Evolutionary conservation across 352 stramenopile species (phyloP), one percentile per base, ranked within the genome.

Genomic region (Thalassiosira delicatula): DNA sequence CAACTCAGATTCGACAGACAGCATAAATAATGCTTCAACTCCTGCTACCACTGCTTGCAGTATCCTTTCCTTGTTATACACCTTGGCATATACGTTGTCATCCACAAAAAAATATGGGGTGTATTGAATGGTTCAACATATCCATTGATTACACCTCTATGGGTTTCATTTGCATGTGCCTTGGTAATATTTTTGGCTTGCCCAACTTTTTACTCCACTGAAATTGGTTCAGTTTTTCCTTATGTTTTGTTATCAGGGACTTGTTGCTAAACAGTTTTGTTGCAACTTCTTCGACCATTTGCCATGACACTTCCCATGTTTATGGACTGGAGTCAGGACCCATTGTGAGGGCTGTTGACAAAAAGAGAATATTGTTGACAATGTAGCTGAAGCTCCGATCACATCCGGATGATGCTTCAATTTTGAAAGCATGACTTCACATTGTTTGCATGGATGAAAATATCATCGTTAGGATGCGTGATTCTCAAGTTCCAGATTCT

Each of bases 11-110:
- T 83, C 19, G 2, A 73, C 80, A 4, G 80, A 44, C 0, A 83
- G 7, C 23, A 74, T 68, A 30, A 83, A 84, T 3, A 87, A 68
- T 11, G 73, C 62, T 72, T 87, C 74, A 29, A 87, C 81, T 2
- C 44, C 59, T 0, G 73, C 63, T 2, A 74, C 80, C 19, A 74
- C 30, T 0, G 35, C 33, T 56, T 61, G 69, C 37, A 76, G n/a
- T 21, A 87, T 60, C 4, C 78, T 27, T 0, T 46, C n/a, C 0
- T 29, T 21, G 27, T 78, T 37, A 51, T 70, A 78, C 11, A 85
- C 44, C 11, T 85, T 60, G 19, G 57, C 56, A 14, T 75, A 78
- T 8, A 81, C 21, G 27, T 71, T 61, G 17, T 85, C 71, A 25
- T 85, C 70, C 0, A 85, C 54, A 59, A 66, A 85, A 0, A 72